Evolutionary conservation across 148 eudicot genomes (phyloP), one percentile per base, ranked within the genome.

Genomic region (Pharnaceum exiguum): DNA sequence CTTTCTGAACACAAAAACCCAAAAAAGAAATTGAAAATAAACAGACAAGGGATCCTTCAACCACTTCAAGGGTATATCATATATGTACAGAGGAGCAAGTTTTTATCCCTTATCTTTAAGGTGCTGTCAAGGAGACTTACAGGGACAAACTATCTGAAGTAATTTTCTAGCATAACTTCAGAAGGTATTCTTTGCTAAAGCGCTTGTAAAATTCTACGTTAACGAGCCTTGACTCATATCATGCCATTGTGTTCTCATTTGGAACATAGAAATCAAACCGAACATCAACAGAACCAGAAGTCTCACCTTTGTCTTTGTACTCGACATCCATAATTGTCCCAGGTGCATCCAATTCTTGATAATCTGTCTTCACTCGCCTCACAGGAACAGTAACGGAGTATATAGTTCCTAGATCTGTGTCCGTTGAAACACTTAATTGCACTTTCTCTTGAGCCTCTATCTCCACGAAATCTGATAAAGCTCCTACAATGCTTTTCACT

Each of bases 381-480:
- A 93, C 99, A 22, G 99, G 99, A 17, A 93, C 96, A 1, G 91
- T 89, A 53, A 93, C 99, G 2, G 99, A 89, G 72, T 87, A 93
- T 45, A 93, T 71, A 17, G 99, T 93, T 52, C 99, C 99, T 13
- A 93, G 71, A 36, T 78, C 95, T 17, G 69, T 60, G 56, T 82
- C 99, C 0, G 99, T 73, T 2, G 99, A 86, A 29, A 93, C 91
- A 28, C 63, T 85, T 22, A 93, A 72, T 53, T 93, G 89, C 30
- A 93, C 99, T 50, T 83, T 86, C 30, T 93, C 96, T 70, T 86
- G 80, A 11, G 96, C 79, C 48, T 89, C 99, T 31, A 93, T 93
- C 84, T 81, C 99, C 63, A 93, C 96, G 40, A 78, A 89, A 62
- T 89, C 99, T 10, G 99, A 93, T 35, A 93, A 66, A 22, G 82